Base-by-base conservation (phyloP, 2,329 filamentous ascomycete genomes). In the Cytospora leucostoma region DNA sequence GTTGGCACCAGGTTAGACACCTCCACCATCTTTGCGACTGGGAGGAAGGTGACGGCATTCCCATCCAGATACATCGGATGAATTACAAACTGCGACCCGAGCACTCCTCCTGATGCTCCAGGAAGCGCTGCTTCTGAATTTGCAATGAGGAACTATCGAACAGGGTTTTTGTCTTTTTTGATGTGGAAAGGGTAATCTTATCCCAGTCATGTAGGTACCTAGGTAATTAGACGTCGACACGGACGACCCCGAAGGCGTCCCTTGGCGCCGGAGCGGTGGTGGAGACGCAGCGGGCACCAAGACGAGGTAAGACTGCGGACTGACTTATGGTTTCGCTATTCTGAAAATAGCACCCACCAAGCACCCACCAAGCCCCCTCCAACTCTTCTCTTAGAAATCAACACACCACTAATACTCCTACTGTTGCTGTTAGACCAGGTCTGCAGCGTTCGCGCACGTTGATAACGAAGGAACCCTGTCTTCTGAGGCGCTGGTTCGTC, bases 231-330 rank as follows among this genome's bases (percentile, higher is more conserved):
- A 21, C 3, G 15, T 11, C n/a, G 8, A 11, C 2, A 21, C 19
- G 5, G 17, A 44, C 15, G 37, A n/a, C 17, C 17, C 17, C 7
- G 17, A 19, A 17, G 19, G 5, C 1, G 40, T 32, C n/a, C 44
- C 58, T 52, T 61, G 58, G 58, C 34, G 49, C 58, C 58, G 58
- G 58, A 55, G 58, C 58, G 58, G 51, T 61, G 38, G 58, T 61
- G 58, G 58, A 55, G 53, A 61, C 58, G 21, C 50, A 34, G 47
- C 58, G 58, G 51, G n/a, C 47, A 61, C 47, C 37, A 40, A 40
- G 34, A 19, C 58, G 19, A 59, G 32, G 17, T 27, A 27, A 21
- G 40, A 32, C 17, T 21, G 32, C 44, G 58, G 12, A 37, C 38
- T 50, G 44, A 33, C 21, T 47, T 10, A 2, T 33, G 27, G 32